phyloP scores from a whole-genome alignment of 257 asterid species.

The Forsythia suspensa region DNA sequence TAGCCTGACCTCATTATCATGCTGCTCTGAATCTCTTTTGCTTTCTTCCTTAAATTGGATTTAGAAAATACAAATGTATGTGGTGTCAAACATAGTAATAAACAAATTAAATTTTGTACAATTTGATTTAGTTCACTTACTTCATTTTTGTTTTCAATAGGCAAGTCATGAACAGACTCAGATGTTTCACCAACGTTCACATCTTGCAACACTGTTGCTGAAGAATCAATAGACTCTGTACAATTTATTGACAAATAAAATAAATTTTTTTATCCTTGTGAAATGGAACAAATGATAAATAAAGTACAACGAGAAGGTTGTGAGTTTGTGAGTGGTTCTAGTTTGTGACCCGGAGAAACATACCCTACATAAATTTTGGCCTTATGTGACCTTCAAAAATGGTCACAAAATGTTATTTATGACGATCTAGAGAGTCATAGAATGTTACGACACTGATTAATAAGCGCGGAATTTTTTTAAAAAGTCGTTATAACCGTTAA shows the following conservation, averaged over 20 bases:
- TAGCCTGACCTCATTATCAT: neutral
- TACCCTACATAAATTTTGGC: too few species aligned
- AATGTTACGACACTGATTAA: neutral
- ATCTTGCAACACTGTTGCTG: neutral
- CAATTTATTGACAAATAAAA: neutral
- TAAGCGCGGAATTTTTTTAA: too few species aligned
- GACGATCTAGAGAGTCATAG: neutral
- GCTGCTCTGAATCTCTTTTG: neutral
- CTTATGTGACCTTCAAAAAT: too few species aligned
- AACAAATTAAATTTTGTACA: too few species aligned
- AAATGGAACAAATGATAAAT: neutral
- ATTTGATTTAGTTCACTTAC: neutral
- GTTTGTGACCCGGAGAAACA: too few species aligned
- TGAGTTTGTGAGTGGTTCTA: too few species aligned
- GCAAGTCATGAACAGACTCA: neutral
- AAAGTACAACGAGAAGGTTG: too few species aligned
- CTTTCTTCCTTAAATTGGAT: neutral
- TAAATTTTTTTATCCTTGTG: neutral
- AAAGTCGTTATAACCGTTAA: too few species aligned
- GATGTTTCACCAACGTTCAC: neutral
- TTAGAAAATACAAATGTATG: too few species aligned
- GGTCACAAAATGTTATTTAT: too few species aligned
- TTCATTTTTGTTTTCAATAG: neutral
- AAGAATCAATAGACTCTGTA: neutral
- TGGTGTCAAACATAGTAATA: too few species aligned